Base-by-base conservation (phyloP, 345 rosid species). In the Pistacia integerrima region DNA sequence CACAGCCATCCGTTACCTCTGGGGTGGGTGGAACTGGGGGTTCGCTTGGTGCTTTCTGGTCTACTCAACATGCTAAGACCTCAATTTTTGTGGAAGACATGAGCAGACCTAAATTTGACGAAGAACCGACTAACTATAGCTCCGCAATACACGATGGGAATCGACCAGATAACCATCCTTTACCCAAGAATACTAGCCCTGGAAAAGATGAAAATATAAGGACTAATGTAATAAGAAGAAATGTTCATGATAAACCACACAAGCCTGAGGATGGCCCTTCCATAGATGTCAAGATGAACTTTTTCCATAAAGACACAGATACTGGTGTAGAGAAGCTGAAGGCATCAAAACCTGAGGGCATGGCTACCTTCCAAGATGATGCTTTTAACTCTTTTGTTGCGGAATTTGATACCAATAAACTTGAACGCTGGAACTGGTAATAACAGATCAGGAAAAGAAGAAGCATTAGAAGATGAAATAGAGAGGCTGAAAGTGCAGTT, bases 11-110 rank as follows among this genome's bases (percentile, higher is more conserved):
- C 60, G 76, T 70, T 44, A 51, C 84, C 64, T 78, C 84, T 72
- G 88, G 77, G 49, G 80, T 74, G 36, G 86, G 83, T 74, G 91
- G 80, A 79, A 77, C 83, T 84, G 89, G 81, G n/a, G 93, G 87
- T 54, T 88, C 84, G 49, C 89, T 91, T 25, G 99, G 99, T 77
- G 97, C 94, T 79, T 96, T 96, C 83, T 96, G 99, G 99, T 86
- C 97, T 35, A 90, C 92, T 62, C 93, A 86, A 77, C 97, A 92
- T 55, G 99, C 97, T 13, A 83, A 84, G 74, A 84, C 83, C 56
- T 84, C 97, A 3, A 74, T 79, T 74, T 44, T 78, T 79, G 76
- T 74, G 67, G 97, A 90, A 82, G 91, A 91, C 22, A 84, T 80
- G 65, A 81, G 67, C 78, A 68, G 76, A 76, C 87, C 94, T 70